Percentiles rank a stretch among this genome's conserved stretches.
Evolutionary conservation across 2,329 filamentous ascomycete genomes (phyloP).

Genomic region (Nannizziopsis barbatae): DNA sequence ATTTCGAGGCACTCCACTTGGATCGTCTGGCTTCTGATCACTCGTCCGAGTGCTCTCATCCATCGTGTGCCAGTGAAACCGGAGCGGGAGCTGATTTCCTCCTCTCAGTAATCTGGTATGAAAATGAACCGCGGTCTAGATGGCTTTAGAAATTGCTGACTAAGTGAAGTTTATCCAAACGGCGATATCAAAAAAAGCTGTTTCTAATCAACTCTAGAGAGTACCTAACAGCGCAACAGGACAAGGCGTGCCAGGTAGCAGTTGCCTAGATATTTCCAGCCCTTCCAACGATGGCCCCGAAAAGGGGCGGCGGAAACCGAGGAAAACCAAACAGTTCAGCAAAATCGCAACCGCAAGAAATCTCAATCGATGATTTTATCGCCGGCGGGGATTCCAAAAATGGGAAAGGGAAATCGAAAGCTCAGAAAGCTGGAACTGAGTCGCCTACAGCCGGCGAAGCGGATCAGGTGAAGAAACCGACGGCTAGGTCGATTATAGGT

Average conservation of each 20-base stretch:
- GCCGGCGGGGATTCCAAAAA: constrained; percentile 23
- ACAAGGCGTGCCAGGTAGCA: background rate
- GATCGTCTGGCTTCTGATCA: background rate
- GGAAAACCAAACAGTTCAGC: constrained; percentile 32
- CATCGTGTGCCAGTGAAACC: too few species aligned
- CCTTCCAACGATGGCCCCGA: constrained; percentile 27
- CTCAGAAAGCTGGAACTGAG: constrained; percentile 17
- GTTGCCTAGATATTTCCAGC: background rate
- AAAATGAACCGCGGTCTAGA: too few species aligned
- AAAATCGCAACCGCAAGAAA: constrained; percentile 25
- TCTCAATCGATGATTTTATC: constrained; percentile 17
- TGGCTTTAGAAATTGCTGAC: too few species aligned
- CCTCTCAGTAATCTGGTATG: too few species aligned
- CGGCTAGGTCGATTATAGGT: constrained; percentile 68
- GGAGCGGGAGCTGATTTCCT: too few species aligned
- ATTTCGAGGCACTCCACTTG: background rate
- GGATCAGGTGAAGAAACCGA: constrained; percentile 47
- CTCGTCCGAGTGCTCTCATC: background rate
- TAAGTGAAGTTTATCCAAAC: too few species aligned
- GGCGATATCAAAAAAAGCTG: background rate
- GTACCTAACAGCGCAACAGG: background rate
- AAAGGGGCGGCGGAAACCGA: constrained; percentile 32
- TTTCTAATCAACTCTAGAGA: background rate
- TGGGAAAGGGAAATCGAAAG: constrained; percentile 20
- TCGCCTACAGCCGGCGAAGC: constrained; percentile 26